phyloP scores from a whole-genome alignment of 148 eudicot genomes.

The Cornus florida region DNA sequence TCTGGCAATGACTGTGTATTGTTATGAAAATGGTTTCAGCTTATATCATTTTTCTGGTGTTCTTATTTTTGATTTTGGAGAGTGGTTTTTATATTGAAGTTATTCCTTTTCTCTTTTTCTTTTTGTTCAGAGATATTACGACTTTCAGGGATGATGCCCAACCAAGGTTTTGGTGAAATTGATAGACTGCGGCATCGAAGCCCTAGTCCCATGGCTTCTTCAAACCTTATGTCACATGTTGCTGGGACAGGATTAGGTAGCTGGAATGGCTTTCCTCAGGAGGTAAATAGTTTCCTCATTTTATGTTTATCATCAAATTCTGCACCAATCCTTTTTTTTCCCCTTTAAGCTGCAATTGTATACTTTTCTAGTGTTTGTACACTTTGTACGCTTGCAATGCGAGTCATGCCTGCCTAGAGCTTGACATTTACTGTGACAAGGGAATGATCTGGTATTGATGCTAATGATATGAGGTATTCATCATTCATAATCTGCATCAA shows the following conservation, averaged over 20 bases:
- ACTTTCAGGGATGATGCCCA: slow-evolving; percentile 82
- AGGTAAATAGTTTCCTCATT: slow-evolving; percentile 46
- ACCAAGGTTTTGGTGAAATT: slow-evolving; percentile 81
- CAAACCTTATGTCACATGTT: slow-evolving; percentile 72
- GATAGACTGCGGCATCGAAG: slow-evolving; percentile 90
- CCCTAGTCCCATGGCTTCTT: slow-evolving; percentile 97
- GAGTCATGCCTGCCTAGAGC: background rate
- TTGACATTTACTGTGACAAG: background rate
- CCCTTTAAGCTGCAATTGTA: background rate
- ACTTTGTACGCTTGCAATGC: background rate
- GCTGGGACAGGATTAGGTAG: slow-evolving; percentile 68
- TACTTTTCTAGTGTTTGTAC: background rate
- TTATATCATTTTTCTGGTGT: background rate
- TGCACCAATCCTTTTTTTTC: background rate
- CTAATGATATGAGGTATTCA: background rate
- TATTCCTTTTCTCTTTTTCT: background rate
- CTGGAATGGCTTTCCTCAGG: slow-evolving; percentile 85
- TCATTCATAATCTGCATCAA: background rate
- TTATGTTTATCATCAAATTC: slow-evolving; percentile 6
- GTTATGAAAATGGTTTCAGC: background rate
- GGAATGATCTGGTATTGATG: background rate
- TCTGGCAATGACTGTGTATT: background rate
- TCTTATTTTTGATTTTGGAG: background rate
- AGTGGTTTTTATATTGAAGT: background rate
- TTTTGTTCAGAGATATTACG: slow-evolving; percentile 64